A percentile compares a stretch with the other conserved stretches of the same genome.
phyloP scores from a whole-genome alignment of 768 basidiomycete genomes.

The Rhodotorula diobovata region DNA sequence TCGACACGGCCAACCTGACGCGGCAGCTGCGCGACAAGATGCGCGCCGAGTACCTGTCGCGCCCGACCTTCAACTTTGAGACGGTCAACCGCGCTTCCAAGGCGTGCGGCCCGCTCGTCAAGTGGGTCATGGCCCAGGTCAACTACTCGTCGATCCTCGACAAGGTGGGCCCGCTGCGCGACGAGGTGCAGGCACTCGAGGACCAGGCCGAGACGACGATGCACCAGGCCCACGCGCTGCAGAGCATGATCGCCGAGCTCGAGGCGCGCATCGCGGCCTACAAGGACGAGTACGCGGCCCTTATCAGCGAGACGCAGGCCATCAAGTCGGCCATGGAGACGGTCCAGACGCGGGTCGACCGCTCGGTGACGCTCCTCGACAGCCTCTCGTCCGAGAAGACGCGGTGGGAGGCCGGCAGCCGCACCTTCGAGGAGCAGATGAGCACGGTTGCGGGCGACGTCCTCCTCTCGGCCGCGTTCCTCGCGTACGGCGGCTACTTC shows the following conservation, averaged over 20 bases:
- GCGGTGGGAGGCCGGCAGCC: slow-evolving; percentile 91
- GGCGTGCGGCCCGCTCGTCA: slow-evolving; percentile 95
- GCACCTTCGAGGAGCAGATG: slow-evolving; percentile 96
- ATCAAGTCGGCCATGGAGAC: slow-evolving; percentile 98
- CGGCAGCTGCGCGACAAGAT: slow-evolving; percentile 79
- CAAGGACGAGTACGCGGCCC: slow-evolving; percentile 93
- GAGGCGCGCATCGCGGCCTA: slow-evolving; percentile 87
- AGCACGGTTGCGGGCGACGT: slow-evolving; percentile 97
- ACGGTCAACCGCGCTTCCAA: slow-evolving; percentile 89
- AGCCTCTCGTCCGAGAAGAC: slow-evolving; percentile 89
- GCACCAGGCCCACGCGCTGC: slow-evolving; percentile 82
- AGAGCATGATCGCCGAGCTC: slow-evolving; percentile 84
- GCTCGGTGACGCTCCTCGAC: slow-evolving; percentile 89
- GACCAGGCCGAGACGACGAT: slow-evolving; percentile 90
- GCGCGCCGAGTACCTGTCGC: slow-evolving; percentile 86
- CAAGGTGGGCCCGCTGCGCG: slow-evolving; percentile 89
- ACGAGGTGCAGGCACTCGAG: slow-evolving; percentile 90
- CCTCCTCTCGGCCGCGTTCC: slow-evolving; percentile 86
- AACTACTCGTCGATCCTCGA: slow-evolving; percentile 95
- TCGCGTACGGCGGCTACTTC: slow-evolving; percentile 97
- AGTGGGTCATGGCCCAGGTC: slow-evolving; percentile 97
- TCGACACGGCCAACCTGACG: slow-evolving; percentile 87
- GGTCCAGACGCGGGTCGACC: slow-evolving; percentile 92
- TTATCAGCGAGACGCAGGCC: slow-evolving; percentile 93
- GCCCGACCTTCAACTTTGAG: slow-evolving; percentile 89